phyloP scores from a whole-genome alignment of 352 stramenopile species.

The Pythium utonaiense region DNA sequence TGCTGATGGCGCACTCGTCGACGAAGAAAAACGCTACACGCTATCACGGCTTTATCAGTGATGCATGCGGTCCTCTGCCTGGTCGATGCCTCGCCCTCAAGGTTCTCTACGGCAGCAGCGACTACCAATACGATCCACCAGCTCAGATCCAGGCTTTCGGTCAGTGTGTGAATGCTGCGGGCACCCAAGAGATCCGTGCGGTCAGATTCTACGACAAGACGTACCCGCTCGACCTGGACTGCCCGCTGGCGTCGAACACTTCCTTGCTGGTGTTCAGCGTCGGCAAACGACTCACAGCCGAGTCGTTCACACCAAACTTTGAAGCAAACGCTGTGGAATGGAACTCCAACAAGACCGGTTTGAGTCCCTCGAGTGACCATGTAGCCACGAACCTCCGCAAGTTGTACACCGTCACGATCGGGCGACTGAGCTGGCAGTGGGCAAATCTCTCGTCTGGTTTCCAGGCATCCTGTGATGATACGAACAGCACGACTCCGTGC shows the following conservation, averaged over 20 bases:
- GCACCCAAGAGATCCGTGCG: background rate
- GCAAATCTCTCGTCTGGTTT: background rate
- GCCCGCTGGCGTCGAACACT: background rate
- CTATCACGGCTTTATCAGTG: background rate
- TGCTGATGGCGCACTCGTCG: background rate
- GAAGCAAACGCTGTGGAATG: background rate
- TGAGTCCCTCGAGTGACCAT: background rate
- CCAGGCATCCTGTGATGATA: background rate
- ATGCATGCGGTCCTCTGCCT: background rate
- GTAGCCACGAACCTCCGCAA: constrained; percentile 12
- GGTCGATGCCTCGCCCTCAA: background rate
- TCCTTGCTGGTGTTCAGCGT: background rate
- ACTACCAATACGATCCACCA: background rate
- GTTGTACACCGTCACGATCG: constrained; percentile 13
- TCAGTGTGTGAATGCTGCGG: background rate
- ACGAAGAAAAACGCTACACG: background rate
- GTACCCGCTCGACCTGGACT: background rate
- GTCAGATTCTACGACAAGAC: background rate
- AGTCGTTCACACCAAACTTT: background rate
- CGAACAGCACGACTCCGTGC: background rate
- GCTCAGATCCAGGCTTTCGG: background rate
- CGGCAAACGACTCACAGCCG: background rate
- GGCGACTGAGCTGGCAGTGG: constrained; percentile 9
- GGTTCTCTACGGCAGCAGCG: background rate
- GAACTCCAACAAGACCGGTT: background rate